Percentiles rank a stretch among this genome's conserved stretches.
phyloP scores from a whole-genome alignment of 2,329 filamentous ascomycete species.

The Neopestalotiopsis rosae region DNA sequence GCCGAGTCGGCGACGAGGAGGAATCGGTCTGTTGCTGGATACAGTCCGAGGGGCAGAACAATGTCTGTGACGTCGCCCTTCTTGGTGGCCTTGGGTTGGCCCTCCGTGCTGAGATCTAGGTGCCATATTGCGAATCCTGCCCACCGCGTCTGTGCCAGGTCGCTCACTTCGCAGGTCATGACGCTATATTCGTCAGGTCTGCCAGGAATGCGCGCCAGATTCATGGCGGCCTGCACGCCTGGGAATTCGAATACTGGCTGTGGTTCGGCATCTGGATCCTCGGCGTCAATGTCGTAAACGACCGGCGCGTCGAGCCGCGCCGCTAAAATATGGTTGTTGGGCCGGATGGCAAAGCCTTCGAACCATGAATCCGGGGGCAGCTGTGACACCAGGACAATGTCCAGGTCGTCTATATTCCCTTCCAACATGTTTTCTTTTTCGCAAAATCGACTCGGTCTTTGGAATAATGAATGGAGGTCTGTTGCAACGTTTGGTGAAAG shows the following conservation, averaged over 20 bases:
- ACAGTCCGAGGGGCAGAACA: constrained; percentile 28
- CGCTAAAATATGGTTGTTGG: constrained; percentile 35
- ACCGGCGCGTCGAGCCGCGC: constrained; percentile 35
- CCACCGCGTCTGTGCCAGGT: constrained; percentile 35
- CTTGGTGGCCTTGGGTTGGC: constrained; percentile 30
- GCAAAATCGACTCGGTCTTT: background rate
- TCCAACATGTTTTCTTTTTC: background rate
- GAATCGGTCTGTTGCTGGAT: constrained; percentile 28
- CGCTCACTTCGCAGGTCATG: constrained; percentile 27
- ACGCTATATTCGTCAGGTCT: constrained; percentile 31
- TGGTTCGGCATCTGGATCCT: constrained; percentile 30
- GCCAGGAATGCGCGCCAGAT: constrained; percentile 30
- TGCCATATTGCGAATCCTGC: constrained; percentile 32
- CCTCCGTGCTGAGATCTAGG: constrained; percentile 28
- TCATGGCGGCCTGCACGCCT: constrained; percentile 28
- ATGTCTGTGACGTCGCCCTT: constrained; percentile 26
- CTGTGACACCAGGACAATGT: constrained; percentile 36
- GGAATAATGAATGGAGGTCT: background rate
- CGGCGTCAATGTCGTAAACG: constrained; percentile 33
- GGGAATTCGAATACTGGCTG: constrained; percentile 30
- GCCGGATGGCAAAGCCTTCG: constrained; percentile 33
- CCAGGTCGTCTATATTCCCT: constrained; percentile 24
- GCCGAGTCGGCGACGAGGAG: constrained; percentile 31
- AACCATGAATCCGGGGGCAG: constrained; percentile 36
- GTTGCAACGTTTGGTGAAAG: background rate